phyloP scores from a whole-genome alignment of 208 protist species.

The Crithidia fasciculata region DNA sequence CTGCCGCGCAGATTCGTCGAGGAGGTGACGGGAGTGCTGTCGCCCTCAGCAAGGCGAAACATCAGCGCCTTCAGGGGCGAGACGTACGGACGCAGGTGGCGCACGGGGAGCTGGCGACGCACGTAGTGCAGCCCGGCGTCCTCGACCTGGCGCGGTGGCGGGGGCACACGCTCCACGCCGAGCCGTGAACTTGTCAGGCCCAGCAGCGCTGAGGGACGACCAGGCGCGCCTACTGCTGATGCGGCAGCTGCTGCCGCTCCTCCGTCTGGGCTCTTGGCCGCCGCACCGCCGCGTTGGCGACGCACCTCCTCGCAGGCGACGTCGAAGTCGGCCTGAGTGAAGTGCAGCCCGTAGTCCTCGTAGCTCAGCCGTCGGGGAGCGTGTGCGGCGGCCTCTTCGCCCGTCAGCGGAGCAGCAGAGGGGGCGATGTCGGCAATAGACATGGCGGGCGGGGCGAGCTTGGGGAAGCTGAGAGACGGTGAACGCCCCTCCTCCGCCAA shows the following conservation, averaged over 20 bases:
- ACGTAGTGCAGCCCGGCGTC: conserved; percentile 23
- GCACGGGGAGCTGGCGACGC: conserved; percentile 19
- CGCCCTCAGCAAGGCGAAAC: conserved; percentile 19
- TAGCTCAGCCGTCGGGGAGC: conserved; percentile 14
- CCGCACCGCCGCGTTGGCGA: not conserved
- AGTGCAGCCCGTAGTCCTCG: conserved; percentile 18
- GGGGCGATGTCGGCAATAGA: not conserved
- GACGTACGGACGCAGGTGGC: conserved; percentile 20
- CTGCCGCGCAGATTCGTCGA: not conserved
- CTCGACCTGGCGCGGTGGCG: conserved; percentile 21
- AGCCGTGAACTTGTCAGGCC: not conserved
- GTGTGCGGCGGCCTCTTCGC: not conserved
- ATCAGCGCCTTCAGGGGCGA: conserved; percentile 18
- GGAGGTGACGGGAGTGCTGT: not conserved
- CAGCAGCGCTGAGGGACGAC: not conserved
- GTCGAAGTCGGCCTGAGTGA: conserved; percentile 22
- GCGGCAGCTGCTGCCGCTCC: not conserved
- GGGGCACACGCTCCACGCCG: not conserved
- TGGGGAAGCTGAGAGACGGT: conserved; percentile 3
- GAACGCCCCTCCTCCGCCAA: not conserved
- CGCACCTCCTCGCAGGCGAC: conserved; percentile 10
- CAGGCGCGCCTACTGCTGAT: not conserved
- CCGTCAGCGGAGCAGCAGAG: not conserved
- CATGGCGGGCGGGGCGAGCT: conserved; percentile 10
- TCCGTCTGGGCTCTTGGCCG: not conserved